Conservation (phyloP, 257 asterid genomes). For the Anisodus tanguticus region DNA sequence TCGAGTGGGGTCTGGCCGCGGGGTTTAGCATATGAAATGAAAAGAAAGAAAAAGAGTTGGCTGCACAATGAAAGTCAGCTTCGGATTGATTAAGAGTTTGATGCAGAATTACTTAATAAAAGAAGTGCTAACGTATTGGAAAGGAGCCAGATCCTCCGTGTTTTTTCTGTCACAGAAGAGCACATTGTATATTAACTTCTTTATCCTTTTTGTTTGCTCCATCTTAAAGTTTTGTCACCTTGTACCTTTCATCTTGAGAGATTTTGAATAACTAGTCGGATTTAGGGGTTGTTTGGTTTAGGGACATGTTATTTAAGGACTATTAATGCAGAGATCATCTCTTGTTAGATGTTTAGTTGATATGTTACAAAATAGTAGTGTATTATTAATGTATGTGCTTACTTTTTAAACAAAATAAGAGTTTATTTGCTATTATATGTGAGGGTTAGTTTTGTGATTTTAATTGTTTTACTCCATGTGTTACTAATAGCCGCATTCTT, state of each 20-base stretch:
- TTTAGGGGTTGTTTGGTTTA: background rate
- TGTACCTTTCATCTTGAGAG: background rate
- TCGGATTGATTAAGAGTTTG: slow-evolving; percentile 4
- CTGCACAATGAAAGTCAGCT: background rate
- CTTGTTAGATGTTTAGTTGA: background rate
- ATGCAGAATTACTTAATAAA: background rate
- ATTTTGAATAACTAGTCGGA: background rate
- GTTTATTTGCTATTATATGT: background rate
- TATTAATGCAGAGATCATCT: background rate
- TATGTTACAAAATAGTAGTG: background rate
- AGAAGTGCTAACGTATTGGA: background rate
- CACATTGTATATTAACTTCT: background rate
- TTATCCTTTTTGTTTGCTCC: background rate
- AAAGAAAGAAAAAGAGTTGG: background rate
- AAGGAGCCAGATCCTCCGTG: background rate
- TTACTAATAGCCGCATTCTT: background rate
- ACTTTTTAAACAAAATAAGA: background rate
- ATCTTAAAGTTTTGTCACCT: background rate
- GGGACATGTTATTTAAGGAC: background rate
- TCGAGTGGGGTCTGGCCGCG: background rate
- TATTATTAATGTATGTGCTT: no score
- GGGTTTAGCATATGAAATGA: background rate
- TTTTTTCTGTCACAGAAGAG: background rate
- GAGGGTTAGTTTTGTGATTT: background rate
- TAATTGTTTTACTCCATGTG: background rate